phyloP scores from a whole-genome alignment of 2,329 filamentous ascomycete species.

The Trichoderma citrinoviride region DNA sequence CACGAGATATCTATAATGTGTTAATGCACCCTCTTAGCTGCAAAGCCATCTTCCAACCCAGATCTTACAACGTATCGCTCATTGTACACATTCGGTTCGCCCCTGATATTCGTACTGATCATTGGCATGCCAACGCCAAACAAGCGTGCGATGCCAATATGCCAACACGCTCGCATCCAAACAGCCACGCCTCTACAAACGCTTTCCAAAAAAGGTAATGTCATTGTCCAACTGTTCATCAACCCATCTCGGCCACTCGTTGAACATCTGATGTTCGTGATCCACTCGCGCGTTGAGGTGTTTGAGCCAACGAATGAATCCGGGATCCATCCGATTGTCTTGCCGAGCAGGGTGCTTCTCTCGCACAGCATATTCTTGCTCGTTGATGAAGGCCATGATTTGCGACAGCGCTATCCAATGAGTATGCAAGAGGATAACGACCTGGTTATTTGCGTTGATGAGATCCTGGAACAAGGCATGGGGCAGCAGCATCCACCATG shows the following conservation, averaged over 20 bases:
- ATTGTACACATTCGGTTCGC: neutral
- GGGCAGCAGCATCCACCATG: constrained; percentile 58
- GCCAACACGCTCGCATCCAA: neutral
- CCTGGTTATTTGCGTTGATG: constrained; percentile 47
- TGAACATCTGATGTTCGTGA: constrained; percentile 45
- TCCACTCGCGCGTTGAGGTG: constrained; percentile 50
- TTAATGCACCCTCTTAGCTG: neutral
- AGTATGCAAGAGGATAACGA: constrained; percentile 47
- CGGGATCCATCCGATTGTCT: constrained; percentile 38
- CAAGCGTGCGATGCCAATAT: neutral
- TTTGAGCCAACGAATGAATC: constrained; percentile 50
- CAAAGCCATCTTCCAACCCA: neutral
- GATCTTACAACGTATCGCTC: too few species aligned
- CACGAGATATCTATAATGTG: too few species aligned
- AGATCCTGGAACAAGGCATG: constrained; percentile 51
- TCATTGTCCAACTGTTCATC: constrained; percentile 49
- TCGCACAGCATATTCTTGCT: constrained; percentile 39
- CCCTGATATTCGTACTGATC: neutral
- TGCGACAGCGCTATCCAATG: constrained; percentile 57
- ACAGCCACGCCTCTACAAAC: neutral
- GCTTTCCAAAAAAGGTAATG: constrained; percentile 44
- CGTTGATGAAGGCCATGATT: constrained; percentile 51
- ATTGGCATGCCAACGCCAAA: neutral
- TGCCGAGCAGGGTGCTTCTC: constrained; percentile 30
- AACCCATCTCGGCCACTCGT: constrained; percentile 55